A percentile compares a stretch with the other conserved stretches of the same genome.
Conservation (phyloP, 1,284 basidiomycete species). For the Kwoniella shivajii region DNA sequence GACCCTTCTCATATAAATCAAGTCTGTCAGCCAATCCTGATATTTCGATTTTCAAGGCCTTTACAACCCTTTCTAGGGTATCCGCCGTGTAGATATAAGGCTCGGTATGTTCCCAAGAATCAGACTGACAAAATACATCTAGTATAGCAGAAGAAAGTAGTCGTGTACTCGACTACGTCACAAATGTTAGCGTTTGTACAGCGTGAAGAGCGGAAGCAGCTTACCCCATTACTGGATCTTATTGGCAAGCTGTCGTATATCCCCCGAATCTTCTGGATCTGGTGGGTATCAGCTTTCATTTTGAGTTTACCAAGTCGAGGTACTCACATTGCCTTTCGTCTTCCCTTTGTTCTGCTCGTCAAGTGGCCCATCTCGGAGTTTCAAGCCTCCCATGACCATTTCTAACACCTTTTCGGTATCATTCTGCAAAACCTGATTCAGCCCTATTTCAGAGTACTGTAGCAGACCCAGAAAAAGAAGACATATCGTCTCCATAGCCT, state of each 20-base stretch:
- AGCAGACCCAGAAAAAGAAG: conserved; percentile 35
- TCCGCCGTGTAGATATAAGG: background rate
- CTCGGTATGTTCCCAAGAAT: background rate
- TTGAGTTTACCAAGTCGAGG: background rate
- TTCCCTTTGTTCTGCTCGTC: conserved; percentile 25
- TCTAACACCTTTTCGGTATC: conserved; percentile 14
- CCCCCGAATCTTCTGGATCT: conserved; percentile 23
- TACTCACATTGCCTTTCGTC: conserved; percentile 12
- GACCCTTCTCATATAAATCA: conserved; percentile 35
- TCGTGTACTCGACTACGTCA: conserved; percentile 16
- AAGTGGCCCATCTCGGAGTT: conserved; percentile 22
- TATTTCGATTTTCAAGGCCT: conserved; percentile 16
- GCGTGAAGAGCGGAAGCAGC: background rate
- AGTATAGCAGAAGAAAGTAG: conserved; percentile 26
- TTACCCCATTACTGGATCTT: too few relatives aligned
- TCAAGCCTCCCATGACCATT: conserved; percentile 11
- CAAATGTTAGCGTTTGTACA: background rate
- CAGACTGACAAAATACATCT: background rate
- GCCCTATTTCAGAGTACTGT: conserved; percentile 13
- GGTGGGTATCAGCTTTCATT: background rate
- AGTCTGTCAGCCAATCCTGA: conserved; percentile 17
- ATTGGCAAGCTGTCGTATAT: background rate
- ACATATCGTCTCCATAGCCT: conserved; percentile 33
- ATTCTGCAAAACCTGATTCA: conserved; percentile 22
- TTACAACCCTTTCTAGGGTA: conserved; percentile 4